Conservation (phyloP, 2,329 filamentous ascomycete species). For the Aspergillus sp. region DNA sequence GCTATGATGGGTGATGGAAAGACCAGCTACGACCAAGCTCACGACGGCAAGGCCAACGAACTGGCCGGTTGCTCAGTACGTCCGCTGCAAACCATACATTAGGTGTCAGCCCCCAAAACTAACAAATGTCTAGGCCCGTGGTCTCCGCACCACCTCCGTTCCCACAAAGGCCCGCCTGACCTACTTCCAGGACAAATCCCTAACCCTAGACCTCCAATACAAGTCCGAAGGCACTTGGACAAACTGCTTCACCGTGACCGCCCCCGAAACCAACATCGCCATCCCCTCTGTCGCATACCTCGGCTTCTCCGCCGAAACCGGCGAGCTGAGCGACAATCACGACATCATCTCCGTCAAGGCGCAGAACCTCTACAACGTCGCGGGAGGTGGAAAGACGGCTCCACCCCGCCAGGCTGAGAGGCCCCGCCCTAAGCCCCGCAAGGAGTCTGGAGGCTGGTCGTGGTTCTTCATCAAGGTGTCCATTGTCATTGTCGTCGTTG, state of each 20-base stretch:
- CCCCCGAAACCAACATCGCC: slow-evolving; percentile 68
- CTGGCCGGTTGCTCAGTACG: slow-evolving; percentile 85
- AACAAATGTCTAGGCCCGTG: slow-evolving; percentile 64
- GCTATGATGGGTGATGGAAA: slow-evolving; percentile 95
- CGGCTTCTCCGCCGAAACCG: slow-evolving; percentile 76
- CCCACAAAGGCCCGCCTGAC: slow-evolving; percentile 87
- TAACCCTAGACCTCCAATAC: slow-evolving; percentile 92
- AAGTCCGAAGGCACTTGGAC: slow-evolving; percentile 88
- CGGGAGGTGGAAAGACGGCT: slow-evolving; percentile 27
- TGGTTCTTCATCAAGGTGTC: slow-evolving; percentile 84
- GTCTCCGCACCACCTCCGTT: slow-evolving; percentile 77
- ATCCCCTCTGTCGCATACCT: slow-evolving; percentile 75
- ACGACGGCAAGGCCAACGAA: slow-evolving; percentile 92
- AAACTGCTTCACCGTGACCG: slow-evolving; percentile 76
- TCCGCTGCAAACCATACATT: slow-evolving; percentile 1
- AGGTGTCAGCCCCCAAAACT: slow-evolving; percentile 6
- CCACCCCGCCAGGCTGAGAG: slow-evolving; percentile 23
- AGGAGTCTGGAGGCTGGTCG: slow-evolving; percentile 58
- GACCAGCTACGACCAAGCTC: slow-evolving; percentile 86
- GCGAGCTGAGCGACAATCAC: slow-evolving; percentile 96
- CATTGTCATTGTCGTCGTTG: slow-evolving; percentile 70
- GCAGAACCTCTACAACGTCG: slow-evolving; percentile 78
- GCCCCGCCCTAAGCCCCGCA: slow-evolving; percentile 24
- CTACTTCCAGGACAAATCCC: slow-evolving; percentile 94
- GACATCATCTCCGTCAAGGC: slow-evolving; percentile 88